Base-by-base conservation (phyloP, 768 basidiomycete genomes). In the Rhodotorula toruloides region DNA sequence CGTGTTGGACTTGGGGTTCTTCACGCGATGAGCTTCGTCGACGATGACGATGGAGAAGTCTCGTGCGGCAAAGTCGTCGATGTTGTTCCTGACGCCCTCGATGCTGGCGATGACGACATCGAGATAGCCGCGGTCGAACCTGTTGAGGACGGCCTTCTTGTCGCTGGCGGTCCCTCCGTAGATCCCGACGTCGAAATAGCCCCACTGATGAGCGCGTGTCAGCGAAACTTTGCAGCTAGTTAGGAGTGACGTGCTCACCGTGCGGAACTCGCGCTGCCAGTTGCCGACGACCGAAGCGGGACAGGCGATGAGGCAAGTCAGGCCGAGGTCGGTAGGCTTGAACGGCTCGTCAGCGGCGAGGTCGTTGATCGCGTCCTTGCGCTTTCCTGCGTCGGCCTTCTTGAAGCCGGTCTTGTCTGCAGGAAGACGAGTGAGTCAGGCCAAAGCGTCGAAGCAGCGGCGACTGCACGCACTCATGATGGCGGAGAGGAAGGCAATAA, bases 11-110 rank as follows among this genome's bases (percentile, higher is more conserved):
- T 78, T 75, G 4, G 85, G 83, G 68, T 91, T 93, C 79, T 97
- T 97, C 73, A 94, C 82, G 4, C 84, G 83, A 76, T 98, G 94
- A 0, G 86, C 93, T 77, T 98, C 94, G 72, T 98, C 94, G 10
- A 91, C 85, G 54, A 84, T 4, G 84, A 87, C 85, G 84, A 88
- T 14, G 85, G 81, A 52, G 54, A 79, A 75, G n/a, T 75, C 74
- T 32, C 90, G 80, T 52, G 82, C 81, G 60, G 87, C 84, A 11
- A 97, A 79, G 14, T 84, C 68, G 21, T 83, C 84, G 57, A 92
- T 89, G 47, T 89, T 84, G 42, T 79, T 80, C 5, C 88, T 83
- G 0, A 88, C 88, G 31, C 86, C 80, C 58, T 90, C 89, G 73
- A 89, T 86, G 2, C 87, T 85, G 1, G 86, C 87, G n/a, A 97